Percentiles rank a stretch among this genome's conserved stretches.
Evolutionary conservation across 1,284 basidiomycete species (phyloP).

Genomic region (Trichosporon coremiiforme): DNA sequence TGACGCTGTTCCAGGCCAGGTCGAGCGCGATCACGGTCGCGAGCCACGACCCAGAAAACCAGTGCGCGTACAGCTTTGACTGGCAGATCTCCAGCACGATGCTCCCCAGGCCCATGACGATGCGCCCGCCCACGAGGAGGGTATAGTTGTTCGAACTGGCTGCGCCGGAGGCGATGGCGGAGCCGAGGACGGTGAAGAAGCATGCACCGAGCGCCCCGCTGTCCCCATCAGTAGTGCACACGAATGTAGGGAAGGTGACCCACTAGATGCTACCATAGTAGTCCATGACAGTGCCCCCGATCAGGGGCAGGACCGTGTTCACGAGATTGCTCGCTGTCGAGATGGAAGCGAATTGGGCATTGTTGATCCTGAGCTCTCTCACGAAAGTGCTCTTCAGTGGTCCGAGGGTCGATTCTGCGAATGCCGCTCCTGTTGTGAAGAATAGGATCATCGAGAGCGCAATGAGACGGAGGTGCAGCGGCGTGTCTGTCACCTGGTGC

Average conservation of each 20-base stretch:
- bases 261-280: constrained; percentile 50
- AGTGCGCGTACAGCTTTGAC: constrained; percentile 50
- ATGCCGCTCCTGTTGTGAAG: constrained; percentile 45
- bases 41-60: constrained; percentile 44
- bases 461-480: constrained; percentile 26
- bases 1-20: constrained; percentile 45
- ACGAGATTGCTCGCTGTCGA: constrained; percentile 53
- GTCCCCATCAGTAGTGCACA: no score
- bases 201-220: constrained; percentile 23
- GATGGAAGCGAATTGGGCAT: constrained; percentile 56
- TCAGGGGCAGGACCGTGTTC: constrained; percentile 57
- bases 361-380: constrained; percentile 51
- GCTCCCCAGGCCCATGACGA: constrained; percentile 47
- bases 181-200: constrained; percentile 41
- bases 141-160: constrained; percentile 40
- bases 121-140: constrained; percentile 39
- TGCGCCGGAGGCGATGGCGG: constrained; percentile 35
- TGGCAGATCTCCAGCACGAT: constrained; percentile 39
- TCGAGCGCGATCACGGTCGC: constrained; percentile 45
- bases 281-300: constrained; percentile 58
- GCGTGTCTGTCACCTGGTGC: constrained; percentile 23
- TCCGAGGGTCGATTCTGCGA: constrained; percentile 40
- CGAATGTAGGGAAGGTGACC: constrained; percentile 29
- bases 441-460: constrained; percentile 46
- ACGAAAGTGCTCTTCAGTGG: constrained; percentile 54